Conservation (phyloP, 768 basidiomycete species). For the Pisolithus albus region DNA sequence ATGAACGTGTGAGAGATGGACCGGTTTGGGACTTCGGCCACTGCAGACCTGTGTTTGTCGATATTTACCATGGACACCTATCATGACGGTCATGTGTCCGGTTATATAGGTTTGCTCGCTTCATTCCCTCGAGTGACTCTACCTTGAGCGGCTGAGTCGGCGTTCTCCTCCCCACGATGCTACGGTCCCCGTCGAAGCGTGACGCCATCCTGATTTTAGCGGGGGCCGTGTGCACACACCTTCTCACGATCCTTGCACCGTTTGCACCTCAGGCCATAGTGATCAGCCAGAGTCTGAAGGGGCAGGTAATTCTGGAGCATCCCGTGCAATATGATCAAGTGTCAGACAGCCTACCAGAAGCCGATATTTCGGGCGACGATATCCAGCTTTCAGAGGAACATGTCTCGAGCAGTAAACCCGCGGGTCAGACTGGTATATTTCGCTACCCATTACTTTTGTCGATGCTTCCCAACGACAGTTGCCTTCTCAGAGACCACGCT, state of each 20-base stretch:
- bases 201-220: conserved; percentile 55
- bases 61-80: neutral
- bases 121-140: neutral
- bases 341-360: neutral
- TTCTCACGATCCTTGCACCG: conserved; percentile 37
- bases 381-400: neutral
- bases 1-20: too few species aligned
- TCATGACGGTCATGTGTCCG: neutral
- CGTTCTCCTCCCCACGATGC: conserved; percentile 11
- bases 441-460: neutral
- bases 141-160: neutral
- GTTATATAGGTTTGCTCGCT: neutral
- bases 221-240: conserved; percentile 50
- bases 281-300: conserved; percentile 16
- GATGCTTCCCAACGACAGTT: conserved; percentile 4
- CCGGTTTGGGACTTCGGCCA: too few species aligned
- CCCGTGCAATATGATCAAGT: conserved; percentile 4
- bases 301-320: neutral
- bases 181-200: conserved; percentile 42
- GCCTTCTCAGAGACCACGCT: conserved; percentile 48
- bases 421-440: neutral
- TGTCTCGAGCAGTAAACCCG: neutral
- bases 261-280: conserved; percentile 28
- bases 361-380: neutral
- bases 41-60: neutral